Percentiles rank a stretch among this genome's conserved stretches.
Evolutionary conservation across 2,329 filamentous ascomycete species (phyloP).

Genomic region (Pseudopyrenochaeta lycopersici): DNA sequence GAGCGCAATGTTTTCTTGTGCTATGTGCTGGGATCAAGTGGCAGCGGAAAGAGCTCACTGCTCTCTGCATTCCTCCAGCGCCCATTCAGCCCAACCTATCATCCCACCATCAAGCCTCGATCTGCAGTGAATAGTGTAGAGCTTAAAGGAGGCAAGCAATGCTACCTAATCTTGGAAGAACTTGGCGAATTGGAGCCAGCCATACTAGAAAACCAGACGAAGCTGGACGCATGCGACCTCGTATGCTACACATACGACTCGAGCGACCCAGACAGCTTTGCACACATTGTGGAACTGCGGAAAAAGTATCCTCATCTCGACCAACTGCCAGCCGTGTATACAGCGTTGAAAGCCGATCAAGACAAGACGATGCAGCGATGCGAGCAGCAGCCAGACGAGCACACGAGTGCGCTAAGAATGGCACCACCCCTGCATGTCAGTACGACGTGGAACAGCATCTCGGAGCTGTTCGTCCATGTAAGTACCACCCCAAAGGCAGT

Average conservation of each 20-base stretch:
- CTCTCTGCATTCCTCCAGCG: conserved; percentile 91
- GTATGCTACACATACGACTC: conserved; percentile 97
- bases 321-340: conserved; percentile 89
- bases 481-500: conserved; percentile 38
- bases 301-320: conserved; percentile 83
- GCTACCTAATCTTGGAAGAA: conserved; percentile 94
- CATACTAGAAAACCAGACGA: conserved; percentile 88
- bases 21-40: conserved; percentile 86
- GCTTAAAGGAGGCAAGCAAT: conserved; percentile 93
- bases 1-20: conserved; percentile 95
- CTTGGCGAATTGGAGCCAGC: conserved; percentile 95
- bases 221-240: conserved; percentile 91
- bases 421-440: conserved; percentile 92
- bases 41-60: conserved; percentile 89
- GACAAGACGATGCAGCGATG: conserved; percentile 97
- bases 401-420: conserved; percentile 86
- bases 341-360: conserved; percentile 91
- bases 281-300: conserved; percentile 85
- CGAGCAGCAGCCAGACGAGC: conserved; percentile 87
- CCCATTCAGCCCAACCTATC: conserved; percentile 83
- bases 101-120: conserved; percentile 93
- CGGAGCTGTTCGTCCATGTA: conserved; percentile 84
- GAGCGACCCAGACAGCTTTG: conserved; percentile 94
- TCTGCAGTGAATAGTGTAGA: conserved; percentile 97
- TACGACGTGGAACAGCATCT: conserved; percentile 92